Base-by-base conservation (phyloP, 768 basidiomycete species). In the Terana coerulea region DNA sequence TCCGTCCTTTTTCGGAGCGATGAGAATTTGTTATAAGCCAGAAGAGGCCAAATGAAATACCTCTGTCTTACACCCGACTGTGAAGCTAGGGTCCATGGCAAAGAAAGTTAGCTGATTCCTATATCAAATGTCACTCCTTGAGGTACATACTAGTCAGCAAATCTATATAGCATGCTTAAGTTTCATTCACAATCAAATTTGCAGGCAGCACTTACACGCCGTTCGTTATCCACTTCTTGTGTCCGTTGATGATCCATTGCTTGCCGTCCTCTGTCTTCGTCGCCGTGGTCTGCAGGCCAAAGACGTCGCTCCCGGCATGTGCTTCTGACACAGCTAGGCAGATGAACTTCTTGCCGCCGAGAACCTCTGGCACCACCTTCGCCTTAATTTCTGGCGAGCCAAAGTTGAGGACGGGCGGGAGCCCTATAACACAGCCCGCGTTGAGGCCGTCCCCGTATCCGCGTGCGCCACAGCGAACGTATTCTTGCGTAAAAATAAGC, bases 191-290 rank as follows among this genome's bases (percentile, higher is more conserved):
- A 21, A 25, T 33, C 15, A 39, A 26, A 29, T 10, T 2, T 9
- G 1, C 12, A 21, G 33, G 21, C 1, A n/a, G 29, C 30, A 64
- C 74, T 71, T 52, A 80, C 75, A 75, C 80, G 66, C 83, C 83
- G 61, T 89, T 89, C 25, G 86, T 87, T 59, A 88, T 88, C 86
- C 86, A 89, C 67, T 90, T 89, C 78, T 91, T 91, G 59, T 83
- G 86, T 53, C 87, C 92, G 59, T 88, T 90, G 61, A 95, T 83
- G 46, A 88, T 87, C 83, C 84, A 92, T 58, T 83, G 74, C 63
- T 86, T 88, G 25, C 89, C 91, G 61, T 94, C 91, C 49, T 84
- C 83, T 22, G 78, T 86, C 67, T 91, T 88, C 17, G 78, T 80
- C 14, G 91, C 93, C 5, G 80, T 84, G 5, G 91, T 92, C 62